Percentiles rank a stretch among this genome's conserved stretches.
Evolutionary conservation across 2,329 filamentous ascomycete species (phyloP).

Genomic region (Orbilia oligospora): DNA sequence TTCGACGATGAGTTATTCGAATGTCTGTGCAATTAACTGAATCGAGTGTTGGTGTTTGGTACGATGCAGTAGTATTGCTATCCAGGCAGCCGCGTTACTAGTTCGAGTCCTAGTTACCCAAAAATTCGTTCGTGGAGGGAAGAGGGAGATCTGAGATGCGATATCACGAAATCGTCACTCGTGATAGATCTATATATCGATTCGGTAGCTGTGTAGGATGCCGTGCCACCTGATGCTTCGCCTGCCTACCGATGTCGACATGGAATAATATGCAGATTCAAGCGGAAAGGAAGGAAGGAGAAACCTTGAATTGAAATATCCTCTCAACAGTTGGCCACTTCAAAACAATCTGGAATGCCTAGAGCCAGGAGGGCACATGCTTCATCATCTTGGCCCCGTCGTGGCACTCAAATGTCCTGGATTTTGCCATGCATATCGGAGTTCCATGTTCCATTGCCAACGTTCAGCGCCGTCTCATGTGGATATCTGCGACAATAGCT

Average conservation of each 20-base stretch:
- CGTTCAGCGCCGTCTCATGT: conserved; percentile 1
- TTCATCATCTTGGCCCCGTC: conserved; percentile 22
- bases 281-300: conserved; percentile 24
- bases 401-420: conserved; percentile 24
- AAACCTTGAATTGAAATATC: conserved; percentile 22
- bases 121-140: not conserved
- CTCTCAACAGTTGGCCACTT: conserved; percentile 19
- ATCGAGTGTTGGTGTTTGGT: not conserved
- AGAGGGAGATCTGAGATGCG: not conserved
- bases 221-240: conserved; percentile 1
- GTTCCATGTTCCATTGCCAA: conserved; percentile 16
- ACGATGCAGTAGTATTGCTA: not conserved
- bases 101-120: not conserved
- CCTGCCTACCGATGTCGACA: conserved; percentile 2
- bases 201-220: conserved; percentile 4
- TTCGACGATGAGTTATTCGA: not conserved
- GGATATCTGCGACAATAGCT: conserved; percentile 23
- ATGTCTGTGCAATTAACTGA: too few relatives aligned
- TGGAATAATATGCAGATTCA: conserved; percentile 18
- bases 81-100: not conserved
- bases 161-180: conserved; percentile 11
- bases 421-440: conserved; percentile 9
- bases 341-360: conserved; percentile 25
- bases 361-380: conserved; percentile 37
- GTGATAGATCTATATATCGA: conserved; percentile 10